Base-by-base conservation (phyloP, 441 rosid species). In the Melastoma candidum region DNA sequence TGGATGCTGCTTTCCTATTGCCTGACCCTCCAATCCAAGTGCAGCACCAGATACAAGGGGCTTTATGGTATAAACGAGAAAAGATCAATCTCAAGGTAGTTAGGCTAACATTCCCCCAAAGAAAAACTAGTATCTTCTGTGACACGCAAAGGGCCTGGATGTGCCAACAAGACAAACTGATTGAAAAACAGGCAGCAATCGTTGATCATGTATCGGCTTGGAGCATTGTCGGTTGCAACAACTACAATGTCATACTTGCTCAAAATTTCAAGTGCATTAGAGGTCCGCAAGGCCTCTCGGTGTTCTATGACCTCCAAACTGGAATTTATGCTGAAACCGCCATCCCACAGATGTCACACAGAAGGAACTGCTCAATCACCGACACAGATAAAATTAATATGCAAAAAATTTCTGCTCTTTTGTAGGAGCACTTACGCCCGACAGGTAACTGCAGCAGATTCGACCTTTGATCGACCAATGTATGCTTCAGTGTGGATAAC, bases 41-140 rank as follows among this genome's bases (percentile, higher is more conserved):
- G 97, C 98, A 74, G 98, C 98, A 36, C 97, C 98, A 0, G 98
- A 93, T 43, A 88, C 98, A 62, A 93, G 81, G 72, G 98, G 97
- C 97, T 93, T 78, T 73, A 71, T 29, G 46, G 43, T 36, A 36
- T 4, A 36, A 36, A 36, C 7, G 8, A 10, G 43, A 36, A 36
- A 36, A 36, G 9, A 36, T 36, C 43, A 36, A 36, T 36, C 43
- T 36, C 43, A 36, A 7, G 10, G 43, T 36, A 36, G 9, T 36
- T 36, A 36, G 9, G 10, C 10, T 36, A 36, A 36, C 43, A 36
- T 36, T 10, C 43, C 39, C 39, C 39, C 26, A 24, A 24, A 24
- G 26, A 24, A 24, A 24, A 24, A 2, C 10, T 36, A 36, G 7
- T 36, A 36, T 36, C 8, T 6, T 36, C 43, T 36, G 43, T 10